phyloP scores from a whole-genome alignment of 78 protist species.

The Capsaspora owczarzaki region DNA sequence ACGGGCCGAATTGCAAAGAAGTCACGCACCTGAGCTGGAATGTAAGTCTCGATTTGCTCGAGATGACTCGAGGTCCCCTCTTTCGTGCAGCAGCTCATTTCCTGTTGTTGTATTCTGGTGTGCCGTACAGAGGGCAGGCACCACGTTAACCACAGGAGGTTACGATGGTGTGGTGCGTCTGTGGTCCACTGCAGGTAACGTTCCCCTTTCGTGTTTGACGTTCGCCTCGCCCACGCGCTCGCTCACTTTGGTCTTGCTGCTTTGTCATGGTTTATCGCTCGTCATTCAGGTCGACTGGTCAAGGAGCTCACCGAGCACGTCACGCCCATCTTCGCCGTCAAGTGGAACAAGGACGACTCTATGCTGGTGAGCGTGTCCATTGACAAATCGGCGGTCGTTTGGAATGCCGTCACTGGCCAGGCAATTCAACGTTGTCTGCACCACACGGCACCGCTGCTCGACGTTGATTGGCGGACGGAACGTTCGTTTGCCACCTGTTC shows the following conservation, averaged over 20 bases:
- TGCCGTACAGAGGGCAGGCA: not conserved
- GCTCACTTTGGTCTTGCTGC: not conserved
- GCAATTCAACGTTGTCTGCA: not conserved
- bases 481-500: constrained; percentile 39
- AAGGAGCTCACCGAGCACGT: constrained; percentile 50
- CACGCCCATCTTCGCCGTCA: constrained; percentile 83
- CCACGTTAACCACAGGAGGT: not conserved
- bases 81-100: too few relatives aligned
- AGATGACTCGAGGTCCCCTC: too few relatives aligned
- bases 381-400: constrained; percentile 82
- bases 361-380: constrained; percentile 71
- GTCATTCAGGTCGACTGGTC: constrained; percentile 16
- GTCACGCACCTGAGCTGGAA: constrained; percentile 88
- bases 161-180: not conserved
- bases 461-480: constrained; percentile 81
- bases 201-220: too few relatives aligned
- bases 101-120: too few relatives aligned
- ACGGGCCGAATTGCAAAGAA: too few relatives aligned
- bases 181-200: too few relatives aligned
- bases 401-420: constrained; percentile 74
- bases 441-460: constrained; percentile 75
- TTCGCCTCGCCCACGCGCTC: not conserved
- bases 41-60: constrained; percentile 14
- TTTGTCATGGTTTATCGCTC: not conserved
- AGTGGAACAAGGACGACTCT: constrained; percentile 77